Evolutionary conservation across 129 eudicot species (phyloP).

Genomic region (Deinandra increscens): DNA sequence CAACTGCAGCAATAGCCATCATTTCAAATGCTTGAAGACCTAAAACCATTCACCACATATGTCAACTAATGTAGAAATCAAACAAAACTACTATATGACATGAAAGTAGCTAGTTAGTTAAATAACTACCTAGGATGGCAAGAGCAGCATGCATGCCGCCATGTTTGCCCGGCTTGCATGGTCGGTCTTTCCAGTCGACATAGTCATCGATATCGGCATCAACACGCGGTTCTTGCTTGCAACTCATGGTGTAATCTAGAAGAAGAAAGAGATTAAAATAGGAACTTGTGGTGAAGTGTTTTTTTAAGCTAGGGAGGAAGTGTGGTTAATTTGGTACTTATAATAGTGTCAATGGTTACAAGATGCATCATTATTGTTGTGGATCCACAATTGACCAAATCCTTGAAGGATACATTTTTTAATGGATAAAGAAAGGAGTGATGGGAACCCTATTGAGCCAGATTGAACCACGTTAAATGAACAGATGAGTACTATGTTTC

Average conservation of each 20-base stretch:
- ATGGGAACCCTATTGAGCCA: constrained; percentile 34
- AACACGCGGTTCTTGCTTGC: constrained; percentile 13
- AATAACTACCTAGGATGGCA: constrained; percentile 51
- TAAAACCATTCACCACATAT: constrained; percentile 22
- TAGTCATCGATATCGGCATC: constrained; percentile 35
- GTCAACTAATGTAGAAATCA: not conserved
- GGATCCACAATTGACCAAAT: constrained; percentile 36
- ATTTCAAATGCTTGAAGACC: constrained; percentile 83
- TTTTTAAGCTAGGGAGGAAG: constrained; percentile 16
- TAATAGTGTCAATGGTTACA: constrained; percentile 17
- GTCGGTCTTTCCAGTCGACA: constrained; percentile 78
- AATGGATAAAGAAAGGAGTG: constrained; percentile 28
- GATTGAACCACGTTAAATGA: constrained; percentile 37
- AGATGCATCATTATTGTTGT: constrained; percentile 33
- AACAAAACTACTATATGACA: constrained; percentile 1
- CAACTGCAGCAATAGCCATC: constrained; percentile 89
- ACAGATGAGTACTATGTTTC: constrained; percentile 35
- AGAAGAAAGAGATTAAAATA: not conserved
- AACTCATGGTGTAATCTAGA: constrained; percentile 26
- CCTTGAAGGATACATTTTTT: constrained; percentile 13
- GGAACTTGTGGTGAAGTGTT: too few species aligned
- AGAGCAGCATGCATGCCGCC: constrained; percentile 82
- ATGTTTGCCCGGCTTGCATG: constrained; percentile 63
- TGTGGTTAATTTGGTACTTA: constrained; percentile 33
- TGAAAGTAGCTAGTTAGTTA: too few species aligned